Percentiles rank a stretch among this genome's conserved stretches.
These are phyloP conservation scores for Exobasidium rhododendri DNA, from an alignment of 1,284 basidiomycete species.

Conservation along the genomic window DNA sequence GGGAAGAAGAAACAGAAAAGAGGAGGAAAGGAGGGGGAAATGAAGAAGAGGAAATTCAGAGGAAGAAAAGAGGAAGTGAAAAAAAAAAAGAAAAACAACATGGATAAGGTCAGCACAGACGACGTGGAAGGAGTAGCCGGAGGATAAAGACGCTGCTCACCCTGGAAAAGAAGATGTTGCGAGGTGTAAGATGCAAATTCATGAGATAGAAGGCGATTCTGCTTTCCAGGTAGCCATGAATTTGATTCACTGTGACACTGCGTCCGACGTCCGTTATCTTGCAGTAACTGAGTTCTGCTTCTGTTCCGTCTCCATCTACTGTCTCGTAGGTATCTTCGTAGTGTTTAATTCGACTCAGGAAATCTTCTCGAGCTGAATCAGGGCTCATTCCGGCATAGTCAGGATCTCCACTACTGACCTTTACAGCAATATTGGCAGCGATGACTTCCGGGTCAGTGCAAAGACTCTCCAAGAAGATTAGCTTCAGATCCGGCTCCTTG, in stretches of 20 bases:
- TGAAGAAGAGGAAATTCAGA: neutral
- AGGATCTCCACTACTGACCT: constrained; percentile 92
- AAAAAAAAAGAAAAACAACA: too few species aligned
- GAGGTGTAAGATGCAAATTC: constrained; percentile 94
- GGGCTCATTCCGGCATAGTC: constrained; percentile 88
- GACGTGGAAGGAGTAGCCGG: too few species aligned
- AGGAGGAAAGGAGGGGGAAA: constrained; percentile 14
- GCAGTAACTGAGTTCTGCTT: constrained; percentile 63
- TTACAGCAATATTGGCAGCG: constrained; percentile 90
- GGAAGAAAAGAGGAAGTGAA: too few species aligned
- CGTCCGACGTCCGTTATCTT: constrained; percentile 56
- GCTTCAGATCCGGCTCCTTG: constrained; percentile 80
- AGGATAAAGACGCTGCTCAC: too few species aligned
- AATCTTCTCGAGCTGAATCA: constrained; percentile 81
- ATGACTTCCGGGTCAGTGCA: constrained; percentile 84
- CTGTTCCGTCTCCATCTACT: constrained; percentile 63
- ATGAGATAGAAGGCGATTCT: constrained; percentile 97
- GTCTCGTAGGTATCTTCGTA: constrained; percentile 97
- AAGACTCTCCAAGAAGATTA: constrained; percentile 79
- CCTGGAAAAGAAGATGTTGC: constrained; percentile 87
- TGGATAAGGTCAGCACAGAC: too few species aligned
- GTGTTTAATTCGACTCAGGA: constrained; percentile 81
- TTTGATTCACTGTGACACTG: constrained; percentile 45
- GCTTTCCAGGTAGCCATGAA: constrained; percentile 81
- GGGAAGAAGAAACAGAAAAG: constrained; percentile 6